Conservation (phyloP, 2,329 filamentous ascomycete genomes). For the Apiospora koreana region DNA sequence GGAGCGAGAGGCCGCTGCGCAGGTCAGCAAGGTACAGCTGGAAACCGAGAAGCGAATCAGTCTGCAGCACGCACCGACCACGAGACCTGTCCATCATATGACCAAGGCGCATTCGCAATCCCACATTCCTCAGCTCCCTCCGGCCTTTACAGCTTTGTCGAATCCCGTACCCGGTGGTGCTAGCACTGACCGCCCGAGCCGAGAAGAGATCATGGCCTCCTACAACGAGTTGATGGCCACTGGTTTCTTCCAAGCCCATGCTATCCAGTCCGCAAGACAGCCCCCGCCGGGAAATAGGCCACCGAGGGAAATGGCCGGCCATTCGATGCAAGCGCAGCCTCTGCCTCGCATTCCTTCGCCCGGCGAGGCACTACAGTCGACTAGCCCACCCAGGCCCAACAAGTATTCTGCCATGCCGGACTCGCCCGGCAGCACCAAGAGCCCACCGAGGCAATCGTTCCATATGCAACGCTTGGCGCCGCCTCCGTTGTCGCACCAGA, state of each 20-base stretch:
- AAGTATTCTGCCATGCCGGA: slow-evolving; percentile 11
- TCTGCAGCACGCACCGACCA: slow-evolving; percentile 27
- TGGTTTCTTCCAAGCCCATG: slow-evolving; percentile 60
- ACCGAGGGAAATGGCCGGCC: not conserved
- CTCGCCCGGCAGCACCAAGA: slow-evolving; percentile 6
- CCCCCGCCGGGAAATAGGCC: slow-evolving; percentile 24
- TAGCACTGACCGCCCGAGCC: slow-evolving; percentile 32
- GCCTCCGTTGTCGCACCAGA: slow-evolving; percentile 8
- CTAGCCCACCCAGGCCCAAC: not conserved
- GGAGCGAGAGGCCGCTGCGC: slow-evolving; percentile 9
- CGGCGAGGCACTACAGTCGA: not conserved
- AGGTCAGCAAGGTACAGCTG: slow-evolving; percentile 20
- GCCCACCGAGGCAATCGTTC: slow-evolving; percentile 28
- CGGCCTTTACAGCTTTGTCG: slow-evolving; percentile 14
- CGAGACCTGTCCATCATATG: slow-evolving; percentile 15
- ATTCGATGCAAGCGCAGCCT: slow-evolving; percentile 1
- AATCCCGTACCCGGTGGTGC: slow-evolving; percentile 4
- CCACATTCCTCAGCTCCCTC: slow-evolving; percentile 23
- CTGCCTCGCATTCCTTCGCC: slow-evolving; percentile 13
- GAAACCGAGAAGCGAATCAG: slow-evolving; percentile 31
- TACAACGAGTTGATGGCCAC: slow-evolving; percentile 58
- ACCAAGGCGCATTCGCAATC: slow-evolving; percentile 29
- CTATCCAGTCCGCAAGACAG: slow-evolving; percentile 58
- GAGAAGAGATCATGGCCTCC: slow-evolving; percentile 56
- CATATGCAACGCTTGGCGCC: slow-evolving; percentile 3